Evolutionary conservation across 2,329 filamentous ascomycete genomes (phyloP).

Genomic region (Elsinoe ampelina): DNA sequence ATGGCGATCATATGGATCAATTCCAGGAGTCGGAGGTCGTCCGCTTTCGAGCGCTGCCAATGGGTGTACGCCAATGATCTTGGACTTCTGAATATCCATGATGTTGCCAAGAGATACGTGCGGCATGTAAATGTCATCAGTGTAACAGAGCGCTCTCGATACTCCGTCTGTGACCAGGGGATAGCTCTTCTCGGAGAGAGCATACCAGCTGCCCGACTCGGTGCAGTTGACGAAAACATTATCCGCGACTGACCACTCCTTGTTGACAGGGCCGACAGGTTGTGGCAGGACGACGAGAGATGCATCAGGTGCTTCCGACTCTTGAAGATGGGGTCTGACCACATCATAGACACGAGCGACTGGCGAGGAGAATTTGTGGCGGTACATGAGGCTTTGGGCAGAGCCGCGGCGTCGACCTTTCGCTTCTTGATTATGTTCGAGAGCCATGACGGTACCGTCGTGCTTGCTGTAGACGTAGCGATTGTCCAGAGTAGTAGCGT

Average conservation of each 20-base stretch:
- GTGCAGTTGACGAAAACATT: conserved; percentile 77
- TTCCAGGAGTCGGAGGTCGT: conserved; percentile 13
- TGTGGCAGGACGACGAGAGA: conserved; percentile 81
- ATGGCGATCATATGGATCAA: conserved; percentile 12
- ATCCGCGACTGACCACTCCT: conserved; percentile 31
- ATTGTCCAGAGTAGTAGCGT: conserved; percentile 69
- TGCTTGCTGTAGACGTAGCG: conserved; percentile 82
- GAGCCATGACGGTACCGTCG: conserved; percentile 74
- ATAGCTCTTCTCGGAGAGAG: conserved; percentile 77
- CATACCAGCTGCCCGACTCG: conserved; percentile 82
- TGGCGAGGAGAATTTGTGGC: conserved; percentile 44
- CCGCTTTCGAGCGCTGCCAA: conserved; percentile 19
- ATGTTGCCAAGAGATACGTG: conserved; percentile 10
- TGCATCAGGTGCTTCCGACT: conserved; percentile 49
- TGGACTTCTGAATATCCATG: conserved; percentile 22
- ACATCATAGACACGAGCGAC: conserved; percentile 87
- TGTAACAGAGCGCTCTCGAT: conserved; percentile 48
- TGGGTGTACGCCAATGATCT: conserved; percentile 33
- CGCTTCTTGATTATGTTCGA: conserved; percentile 53
- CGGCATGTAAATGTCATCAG: conserved; percentile 43
- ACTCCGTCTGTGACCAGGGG: conserved; percentile 71
- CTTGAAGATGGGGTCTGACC: conserved; percentile 60
- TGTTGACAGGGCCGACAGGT: conserved; percentile 51
- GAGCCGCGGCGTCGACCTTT: conserved; percentile 6
- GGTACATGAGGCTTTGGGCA: conserved; percentile 18